phyloP scores from a whole-genome alignment of 2,329 filamentous ascomycete species.

The Paramyrothecium roridum region DNA sequence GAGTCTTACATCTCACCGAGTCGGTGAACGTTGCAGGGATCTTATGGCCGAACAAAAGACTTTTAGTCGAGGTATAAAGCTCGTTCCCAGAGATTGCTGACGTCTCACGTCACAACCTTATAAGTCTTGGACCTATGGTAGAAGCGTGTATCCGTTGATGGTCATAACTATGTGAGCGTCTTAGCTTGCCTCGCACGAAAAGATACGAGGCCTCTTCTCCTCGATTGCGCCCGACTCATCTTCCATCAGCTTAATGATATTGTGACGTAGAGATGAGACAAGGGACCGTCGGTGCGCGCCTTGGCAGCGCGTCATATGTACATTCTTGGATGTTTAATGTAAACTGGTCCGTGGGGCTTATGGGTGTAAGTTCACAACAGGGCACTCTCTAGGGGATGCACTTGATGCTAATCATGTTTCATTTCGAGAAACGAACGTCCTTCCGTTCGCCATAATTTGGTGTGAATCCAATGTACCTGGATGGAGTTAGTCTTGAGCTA shows the following conservation, averaged over 20 bases:
- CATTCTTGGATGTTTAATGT: background rate
- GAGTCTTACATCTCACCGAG: background rate
- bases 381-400: background rate
- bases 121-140: background rate
- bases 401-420: background rate
- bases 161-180: background rate
- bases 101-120: background rate
- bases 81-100: background rate
- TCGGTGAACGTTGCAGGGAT: background rate
- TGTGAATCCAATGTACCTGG: background rate
- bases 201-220: background rate
- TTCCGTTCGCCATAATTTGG: background rate
- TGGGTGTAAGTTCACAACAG: background rate
- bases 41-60: background rate
- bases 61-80: background rate
- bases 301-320: background rate
- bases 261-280: background rate
- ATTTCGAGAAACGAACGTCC: background rate
- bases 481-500: background rate
- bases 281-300: background rate
- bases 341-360: background rate
- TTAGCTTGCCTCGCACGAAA: background rate
- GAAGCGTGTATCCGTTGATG: background rate
- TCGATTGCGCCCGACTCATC: background rate
- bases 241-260: background rate